Conservation (phyloP, 805 yeast species). For the Geotrichum ghanense region DNA sequence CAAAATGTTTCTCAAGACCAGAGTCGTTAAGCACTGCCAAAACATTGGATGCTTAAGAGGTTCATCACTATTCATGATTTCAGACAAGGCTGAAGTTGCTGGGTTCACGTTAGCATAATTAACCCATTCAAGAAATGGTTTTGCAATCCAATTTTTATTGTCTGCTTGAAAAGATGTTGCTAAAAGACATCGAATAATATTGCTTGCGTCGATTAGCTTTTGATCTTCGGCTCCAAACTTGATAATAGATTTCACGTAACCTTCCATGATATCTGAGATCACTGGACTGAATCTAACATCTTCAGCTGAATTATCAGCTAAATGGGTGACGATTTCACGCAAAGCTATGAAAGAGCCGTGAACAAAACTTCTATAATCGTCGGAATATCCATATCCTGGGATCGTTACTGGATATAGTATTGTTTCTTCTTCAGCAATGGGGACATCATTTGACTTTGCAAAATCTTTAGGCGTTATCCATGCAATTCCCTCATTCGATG, state of each 20-base stretch:
- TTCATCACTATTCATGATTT: constrained; percentile 9
- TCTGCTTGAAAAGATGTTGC: constrained; percentile 13
- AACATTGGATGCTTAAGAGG: constrained; percentile 14
- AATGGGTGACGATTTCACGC: constrained; percentile 6
- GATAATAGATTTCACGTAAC: constrained; percentile 3
- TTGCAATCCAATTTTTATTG: constrained; percentile 10
- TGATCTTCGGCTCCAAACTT: constrained; percentile 2
- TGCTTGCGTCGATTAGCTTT: constrained; percentile 13
- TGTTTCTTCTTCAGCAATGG: constrained; percentile 11
- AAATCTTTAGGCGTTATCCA: constrained; percentile 16
- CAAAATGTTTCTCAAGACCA: constrained; percentile 12
- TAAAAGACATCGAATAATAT: constrained; percentile 14
- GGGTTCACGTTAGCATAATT: constrained; percentile 16
- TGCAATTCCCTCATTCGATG: constrained; percentile 15
- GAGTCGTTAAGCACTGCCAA: constrained; percentile 16
- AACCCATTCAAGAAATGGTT: constrained; percentile 21
- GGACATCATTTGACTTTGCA: not conserved
- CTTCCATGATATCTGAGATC: constrained; percentile 6
- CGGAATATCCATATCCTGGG: constrained; percentile 8
- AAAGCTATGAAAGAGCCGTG: constrained; percentile 5
- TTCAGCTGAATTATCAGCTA: constrained; percentile 5
- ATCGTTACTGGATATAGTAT: constrained; percentile 13
- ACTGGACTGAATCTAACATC: constrained; percentile 1
- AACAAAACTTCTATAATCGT: constrained; percentile 11
- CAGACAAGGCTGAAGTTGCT: constrained; percentile 12